Base-by-base conservation (phyloP, 257 asterid species). In the Solanum pimpinellifolium region DNA sequence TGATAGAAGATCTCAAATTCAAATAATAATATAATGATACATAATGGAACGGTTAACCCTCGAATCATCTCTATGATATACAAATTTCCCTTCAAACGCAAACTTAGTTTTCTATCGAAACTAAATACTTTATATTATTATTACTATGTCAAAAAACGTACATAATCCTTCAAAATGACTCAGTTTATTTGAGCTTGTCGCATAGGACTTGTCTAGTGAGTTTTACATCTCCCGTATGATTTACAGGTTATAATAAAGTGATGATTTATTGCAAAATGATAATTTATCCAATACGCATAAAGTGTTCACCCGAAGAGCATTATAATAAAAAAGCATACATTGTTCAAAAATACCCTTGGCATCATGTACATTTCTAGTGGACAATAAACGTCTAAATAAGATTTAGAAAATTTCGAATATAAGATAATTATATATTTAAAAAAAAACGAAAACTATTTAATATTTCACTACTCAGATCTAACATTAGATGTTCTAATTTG, bases 161-260 rank as follows among this genome's bases (percentile, higher is more conserved):
- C 23, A 16, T 5, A 2, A 1, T 49, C 60, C 60, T 6, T 49
- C 0, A 21, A 0, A 1, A 52, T 16, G 0, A 3, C 60, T 16
- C 23, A 52, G 23, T 47, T 47, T 2, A 0, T 47, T 47, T 47
- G 9, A 52, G 0, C 3, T 52, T 8, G 9, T 49, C 9, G 0
- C 60, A 49, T 49, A 49, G 0, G 0, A 0, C 60, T 49, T 49
- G 23, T 4, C 23, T 49, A 6, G 4, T 16, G 1, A 3, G 23
- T 0, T 16, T 52, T 52, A 16, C 0, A 52, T 52, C 3, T 8
- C 2, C 23, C 0, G 1, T 16, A 9, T 16, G 0, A 6, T 52
- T 49, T 52, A 0, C 7, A 16, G 2, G 62, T 23, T 52, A 52
- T 52, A 6, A 0, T 4, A 52, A 0, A 6, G 9, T 52, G 23